phyloP scores from a whole-genome alignment of 2,329 filamentous ascomycete species.

The Colletotrichum zoysiae region DNA sequence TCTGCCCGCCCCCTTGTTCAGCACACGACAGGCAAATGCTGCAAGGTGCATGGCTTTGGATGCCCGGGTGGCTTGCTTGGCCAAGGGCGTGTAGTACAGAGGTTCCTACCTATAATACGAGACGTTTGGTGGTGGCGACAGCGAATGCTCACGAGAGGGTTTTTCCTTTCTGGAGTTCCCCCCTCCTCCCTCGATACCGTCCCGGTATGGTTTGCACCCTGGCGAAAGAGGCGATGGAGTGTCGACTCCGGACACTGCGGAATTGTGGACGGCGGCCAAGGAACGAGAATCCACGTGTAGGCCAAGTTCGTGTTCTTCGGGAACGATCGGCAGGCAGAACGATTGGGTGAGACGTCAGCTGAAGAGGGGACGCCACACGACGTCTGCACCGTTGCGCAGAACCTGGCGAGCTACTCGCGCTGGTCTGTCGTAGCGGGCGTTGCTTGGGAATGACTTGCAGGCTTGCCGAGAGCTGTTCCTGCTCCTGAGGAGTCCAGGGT shows the following conservation, averaged over 20 bases:
- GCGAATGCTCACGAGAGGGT: background rate
- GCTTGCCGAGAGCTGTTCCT: background rate
- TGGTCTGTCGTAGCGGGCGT: background rate
- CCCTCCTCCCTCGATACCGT: background rate
- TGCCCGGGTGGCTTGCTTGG: background rate
- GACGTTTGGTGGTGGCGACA: conserved; percentile 20
- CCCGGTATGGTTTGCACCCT: background rate
- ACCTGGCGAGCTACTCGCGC: background rate
- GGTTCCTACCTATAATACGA: conserved; percentile 16
- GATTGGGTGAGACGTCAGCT: background rate
- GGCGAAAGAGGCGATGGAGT: background rate
- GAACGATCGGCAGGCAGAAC: conserved; percentile 1
- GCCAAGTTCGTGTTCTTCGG: conserved; percentile 2
- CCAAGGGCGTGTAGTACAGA: background rate
- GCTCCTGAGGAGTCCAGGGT: background rate
- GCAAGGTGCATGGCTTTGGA: conserved; percentile 13
- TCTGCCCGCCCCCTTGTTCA: background rate
- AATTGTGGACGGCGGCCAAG: conserved; percentile 1
- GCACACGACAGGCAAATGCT: background rate
- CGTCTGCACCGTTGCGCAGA: background rate
- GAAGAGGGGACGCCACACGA: background rate
- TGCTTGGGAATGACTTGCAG: conserved; percentile 12
- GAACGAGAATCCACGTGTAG: background rate
- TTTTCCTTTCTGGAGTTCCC: background rate
- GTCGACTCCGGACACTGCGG: background rate